phyloP scores from a whole-genome alignment of 768 basidiomycete genomes.

The Suillus fuscotomentosus region DNA sequence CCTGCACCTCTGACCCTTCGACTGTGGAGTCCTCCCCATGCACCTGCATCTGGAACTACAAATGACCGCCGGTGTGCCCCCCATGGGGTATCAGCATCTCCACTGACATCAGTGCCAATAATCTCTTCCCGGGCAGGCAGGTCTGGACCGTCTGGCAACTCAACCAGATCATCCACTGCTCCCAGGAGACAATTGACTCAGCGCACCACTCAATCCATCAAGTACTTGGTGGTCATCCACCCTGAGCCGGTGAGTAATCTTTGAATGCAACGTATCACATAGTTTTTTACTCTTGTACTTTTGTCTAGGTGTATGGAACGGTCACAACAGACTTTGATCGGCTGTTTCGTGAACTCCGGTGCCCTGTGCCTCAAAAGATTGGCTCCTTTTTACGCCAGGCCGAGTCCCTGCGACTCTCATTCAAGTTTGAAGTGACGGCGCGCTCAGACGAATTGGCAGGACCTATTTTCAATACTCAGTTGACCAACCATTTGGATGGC shows the following conservation, averaged over 20 bases:
- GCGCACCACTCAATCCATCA: not conserved
- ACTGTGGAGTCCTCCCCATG: not conserved
- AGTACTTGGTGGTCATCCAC: not conserved
- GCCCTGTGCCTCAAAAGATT: not conserved
- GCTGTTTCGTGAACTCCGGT: not conserved
- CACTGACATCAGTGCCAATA: not conserved
- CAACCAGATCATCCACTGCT: not conserved
- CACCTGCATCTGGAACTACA: not conserved
- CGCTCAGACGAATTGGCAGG: not conserved
- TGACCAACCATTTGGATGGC: not conserved
- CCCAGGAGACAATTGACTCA: not conserved
- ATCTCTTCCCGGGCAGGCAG: not conserved
- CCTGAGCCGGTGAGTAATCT: not conserved
- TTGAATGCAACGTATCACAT: not conserved
- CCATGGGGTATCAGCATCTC: not conserved
- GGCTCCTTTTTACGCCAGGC: not conserved
- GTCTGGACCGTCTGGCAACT: too few relatives aligned
- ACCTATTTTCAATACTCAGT: not conserved
- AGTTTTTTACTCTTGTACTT: not conserved
- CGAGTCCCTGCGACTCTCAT: not conserved
- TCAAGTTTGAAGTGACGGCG: not conserved
- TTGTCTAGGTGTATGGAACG: not conserved
- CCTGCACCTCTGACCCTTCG: not conserved
- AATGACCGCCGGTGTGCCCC: not conserved
- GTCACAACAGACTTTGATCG: not conserved